Base-by-base conservation (phyloP, 2,329 filamentous ascomycete species). In the Dothideomycetidae sp. region DNA sequence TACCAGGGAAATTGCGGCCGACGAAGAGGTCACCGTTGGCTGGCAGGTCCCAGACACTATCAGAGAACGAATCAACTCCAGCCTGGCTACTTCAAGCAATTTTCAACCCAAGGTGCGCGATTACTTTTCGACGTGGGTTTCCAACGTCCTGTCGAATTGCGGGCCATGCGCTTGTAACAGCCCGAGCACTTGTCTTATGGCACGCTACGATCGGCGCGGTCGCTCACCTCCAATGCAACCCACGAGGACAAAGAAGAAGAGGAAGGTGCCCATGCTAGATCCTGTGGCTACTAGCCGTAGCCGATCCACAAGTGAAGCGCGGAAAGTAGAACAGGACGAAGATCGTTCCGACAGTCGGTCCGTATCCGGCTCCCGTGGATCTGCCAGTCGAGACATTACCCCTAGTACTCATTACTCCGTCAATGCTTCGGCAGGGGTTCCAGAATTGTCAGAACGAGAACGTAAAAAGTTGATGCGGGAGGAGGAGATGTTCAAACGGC, bases 121-220 rank as follows among this genome's bases (percentile, higher is more conserved):
- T 15, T 64, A 60, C 33, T 70, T 81, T 12, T 67, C 68, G 10
- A 67, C 67, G 11, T 83, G 77, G 72, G 71, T 83, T 5, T 68
- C 75, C 36, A 70, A 67, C 29, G 75, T 85, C 5, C 66, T 86
- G 5, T 78, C 79, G 12, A 80, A 85, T 52, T 81, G 83, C 49
- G 81, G 81, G 12, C 81, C 80, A 12, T 88, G 81, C 56, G 81
- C 81, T 3, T 88, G 81, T 54, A 70, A 78, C 40, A 51, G 53
- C 3, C 50, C 51, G 14, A 53, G 51, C 17, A 50, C 55, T 10
- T 59, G 55, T 41, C 33, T 44, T 14, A 53, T 59, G 51, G 45
- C 46, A 5, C 45, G 50, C 2, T 56, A 60, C 39, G 56, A 59
- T 37, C 47, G 49, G 29, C 50, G 55, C 17, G 45, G 41, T 32